Evolutionary conservation across 2,329 filamentous ascomycete species (phyloP).

Genomic region (Aspergillus ochraceus): DNA sequence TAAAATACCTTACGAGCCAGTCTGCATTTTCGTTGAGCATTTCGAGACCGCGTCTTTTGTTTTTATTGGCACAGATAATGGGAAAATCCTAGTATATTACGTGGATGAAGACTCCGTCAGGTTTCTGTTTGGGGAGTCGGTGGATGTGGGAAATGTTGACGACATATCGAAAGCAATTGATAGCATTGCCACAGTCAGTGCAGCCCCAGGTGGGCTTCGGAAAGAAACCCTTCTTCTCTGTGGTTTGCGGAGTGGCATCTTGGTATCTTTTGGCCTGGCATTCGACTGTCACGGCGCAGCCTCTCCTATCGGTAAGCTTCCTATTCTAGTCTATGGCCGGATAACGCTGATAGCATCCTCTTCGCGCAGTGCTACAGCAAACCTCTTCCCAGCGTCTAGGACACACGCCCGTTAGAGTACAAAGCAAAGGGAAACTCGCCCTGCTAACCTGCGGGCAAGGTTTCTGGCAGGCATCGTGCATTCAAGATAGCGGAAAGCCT

Average conservation of each 20-base stretch:
- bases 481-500: conserved; percentile 20
- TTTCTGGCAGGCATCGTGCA: conserved; percentile 39
- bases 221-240: conserved; percentile 38
- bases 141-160: conserved; percentile 23
- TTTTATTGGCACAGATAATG: conserved; percentile 43
- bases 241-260: conserved; percentile 47
- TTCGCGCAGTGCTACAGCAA: conserved; percentile 33
- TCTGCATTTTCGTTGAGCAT: conserved; percentile 34
- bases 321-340: neutral
- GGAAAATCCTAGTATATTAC: conserved; percentile 35
- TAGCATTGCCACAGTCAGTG: conserved; percentile 32
- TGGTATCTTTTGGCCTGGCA: conserved; percentile 39
- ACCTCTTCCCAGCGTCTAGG: conserved; percentile 31
- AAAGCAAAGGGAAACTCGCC: conserved; percentile 29
- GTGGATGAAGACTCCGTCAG: conserved; percentile 22
- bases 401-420: conserved; percentile 38
- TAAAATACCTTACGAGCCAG: conserved; percentile 34
- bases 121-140: conserved; percentile 22
- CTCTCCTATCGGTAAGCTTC: conserved; percentile 28
- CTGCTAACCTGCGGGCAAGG: conserved; percentile 39
- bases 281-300: conserved; percentile 17
- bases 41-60: conserved; percentile 29
- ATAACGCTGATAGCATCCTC: conserved; percentile 14
- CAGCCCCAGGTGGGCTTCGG: conserved; percentile 1
- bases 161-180: conserved; percentile 38